phyloP scores from a whole-genome alignment of 371 early-diverging fungal genomes.

The Mucor saturninus region DNA sequence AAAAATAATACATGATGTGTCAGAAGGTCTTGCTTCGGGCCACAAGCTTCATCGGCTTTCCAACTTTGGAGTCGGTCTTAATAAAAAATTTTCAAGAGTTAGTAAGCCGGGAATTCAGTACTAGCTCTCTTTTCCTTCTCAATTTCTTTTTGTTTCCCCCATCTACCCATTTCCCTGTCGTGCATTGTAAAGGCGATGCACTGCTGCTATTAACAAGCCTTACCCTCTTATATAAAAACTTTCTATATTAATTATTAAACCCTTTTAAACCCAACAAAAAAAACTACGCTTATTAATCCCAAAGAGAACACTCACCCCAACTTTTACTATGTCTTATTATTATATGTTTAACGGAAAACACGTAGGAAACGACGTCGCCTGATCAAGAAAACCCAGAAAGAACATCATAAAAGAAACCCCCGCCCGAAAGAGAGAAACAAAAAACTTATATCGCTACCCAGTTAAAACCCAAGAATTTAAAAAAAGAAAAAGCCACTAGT shows the following conservation, averaged over 20 bases:
- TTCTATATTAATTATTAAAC: background rate
- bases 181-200: conserved; percentile 12
- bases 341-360: conserved; percentile 40
- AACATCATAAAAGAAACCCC: background rate
- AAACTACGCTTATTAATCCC: background rate
- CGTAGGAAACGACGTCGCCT: conserved; percentile 40
- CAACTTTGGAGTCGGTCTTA: no score
- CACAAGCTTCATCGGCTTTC: no score
- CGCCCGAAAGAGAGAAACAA: background rate
- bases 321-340: conserved; percentile 30
- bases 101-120: no score
- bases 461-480: conserved; percentile 6
- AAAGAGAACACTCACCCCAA: conserved; percentile 2
- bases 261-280: background rate
- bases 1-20: no score
- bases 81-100: no score
- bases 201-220: conserved; percentile 5
- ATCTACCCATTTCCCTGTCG: background rate
- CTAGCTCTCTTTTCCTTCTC: background rate
- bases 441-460: background rate
- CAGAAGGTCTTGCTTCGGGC: no score
- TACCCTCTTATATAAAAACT: conserved; percentile 1
- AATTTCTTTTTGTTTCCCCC: background rate
- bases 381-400: conserved; percentile 19
- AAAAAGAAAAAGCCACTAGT: conserved; percentile 7